Evolutionary conservation across 257 asterid genomes (phyloP).

Genomic region (Solanum medicagineum): DNA sequence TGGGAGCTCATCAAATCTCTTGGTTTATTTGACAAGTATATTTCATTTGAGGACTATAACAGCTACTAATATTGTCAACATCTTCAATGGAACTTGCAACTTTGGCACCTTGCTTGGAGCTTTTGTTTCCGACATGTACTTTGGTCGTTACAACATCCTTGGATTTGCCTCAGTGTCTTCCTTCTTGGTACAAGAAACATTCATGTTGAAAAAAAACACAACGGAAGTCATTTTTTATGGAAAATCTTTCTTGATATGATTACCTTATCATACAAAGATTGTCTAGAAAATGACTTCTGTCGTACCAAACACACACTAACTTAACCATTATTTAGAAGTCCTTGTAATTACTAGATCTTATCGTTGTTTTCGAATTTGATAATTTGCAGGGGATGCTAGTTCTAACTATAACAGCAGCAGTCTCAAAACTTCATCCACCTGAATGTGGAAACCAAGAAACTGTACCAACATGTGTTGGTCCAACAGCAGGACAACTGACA

Average conservation of each 20-base stretch:
- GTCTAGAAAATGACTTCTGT: background rate
- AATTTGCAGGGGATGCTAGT: conserved; percentile 20
- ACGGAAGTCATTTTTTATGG: background rate
- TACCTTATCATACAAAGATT: background rate
- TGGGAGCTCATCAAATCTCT: conserved; percentile 16
- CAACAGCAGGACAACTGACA: conserved; percentile 14
- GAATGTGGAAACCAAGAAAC: background rate
- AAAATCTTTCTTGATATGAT: background rate
- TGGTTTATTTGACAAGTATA: conserved; percentile 21
- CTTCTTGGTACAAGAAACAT: conserved; percentile 5
- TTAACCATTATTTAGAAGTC: background rate
- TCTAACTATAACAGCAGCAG: conserved; percentile 16
- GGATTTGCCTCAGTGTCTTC: conserved; percentile 18
- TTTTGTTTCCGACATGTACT: conserved; percentile 17
- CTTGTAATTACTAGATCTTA: background rate
- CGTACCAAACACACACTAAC: background rate
- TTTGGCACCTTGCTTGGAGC: conserved; percentile 24
- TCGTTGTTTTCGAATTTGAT: background rate
- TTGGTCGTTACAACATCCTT: conserved; percentile 21
- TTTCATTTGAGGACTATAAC: conserved; percentile 16
- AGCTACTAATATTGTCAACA: conserved; percentile 18
- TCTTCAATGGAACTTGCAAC: conserved; percentile 22
- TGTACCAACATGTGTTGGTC: background rate
- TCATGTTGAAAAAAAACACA: background rate
- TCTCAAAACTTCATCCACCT: conserved; percentile 15